phyloP scores from a whole-genome alignment of 169 alveolate genomes.

The Eimeria maxima region DNA sequence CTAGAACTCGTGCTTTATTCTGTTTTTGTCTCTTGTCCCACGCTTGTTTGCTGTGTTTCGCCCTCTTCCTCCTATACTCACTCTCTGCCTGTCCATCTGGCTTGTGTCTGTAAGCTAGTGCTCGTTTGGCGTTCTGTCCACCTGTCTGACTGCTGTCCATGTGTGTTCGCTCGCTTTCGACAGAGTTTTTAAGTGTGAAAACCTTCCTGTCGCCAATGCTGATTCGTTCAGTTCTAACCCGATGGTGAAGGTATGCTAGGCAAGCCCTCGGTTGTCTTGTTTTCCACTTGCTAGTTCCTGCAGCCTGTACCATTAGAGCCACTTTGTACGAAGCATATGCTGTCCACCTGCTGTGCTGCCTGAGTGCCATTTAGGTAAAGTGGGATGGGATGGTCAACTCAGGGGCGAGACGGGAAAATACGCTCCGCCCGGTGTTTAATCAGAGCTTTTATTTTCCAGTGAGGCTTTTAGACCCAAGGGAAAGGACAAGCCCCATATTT shows the following conservation, averaged over 20 bases:
- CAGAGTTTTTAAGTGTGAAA: conserved; percentile 87
- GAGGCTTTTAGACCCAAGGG: conserved; percentile 85
- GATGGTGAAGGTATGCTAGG: conserved; percentile 84
- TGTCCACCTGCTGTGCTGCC: background rate
- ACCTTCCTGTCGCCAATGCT: conserved; percentile 86
- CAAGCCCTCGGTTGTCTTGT: conserved; percentile 30
- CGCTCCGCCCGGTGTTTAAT: conserved; percentile 87
- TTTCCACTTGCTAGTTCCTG: background rate
- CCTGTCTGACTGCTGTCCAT: background rate
- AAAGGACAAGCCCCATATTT: conserved; percentile 70
- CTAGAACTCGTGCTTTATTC: background rate
- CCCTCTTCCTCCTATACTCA: background rate
- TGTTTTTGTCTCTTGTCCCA: background rate
- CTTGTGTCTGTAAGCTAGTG: background rate
- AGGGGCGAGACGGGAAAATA: conserved; percentile 84
- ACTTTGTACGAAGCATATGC: background rate
- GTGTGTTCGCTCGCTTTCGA: background rate
- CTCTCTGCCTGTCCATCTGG: background rate
- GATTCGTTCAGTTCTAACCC: conserved; percentile 87
- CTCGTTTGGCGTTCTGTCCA: background rate
- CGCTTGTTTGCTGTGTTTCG: background rate
- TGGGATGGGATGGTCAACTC: conserved; percentile 81
- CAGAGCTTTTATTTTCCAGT: conserved; percentile 89
- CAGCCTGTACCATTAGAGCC: background rate
- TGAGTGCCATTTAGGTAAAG: conserved; percentile 48